Evolutionary conservation across 2,329 filamentous ascomycete genomes (phyloP), one percentile per base, ranked within the genome.

Genomic region (Sporothrix protearum): DNA sequence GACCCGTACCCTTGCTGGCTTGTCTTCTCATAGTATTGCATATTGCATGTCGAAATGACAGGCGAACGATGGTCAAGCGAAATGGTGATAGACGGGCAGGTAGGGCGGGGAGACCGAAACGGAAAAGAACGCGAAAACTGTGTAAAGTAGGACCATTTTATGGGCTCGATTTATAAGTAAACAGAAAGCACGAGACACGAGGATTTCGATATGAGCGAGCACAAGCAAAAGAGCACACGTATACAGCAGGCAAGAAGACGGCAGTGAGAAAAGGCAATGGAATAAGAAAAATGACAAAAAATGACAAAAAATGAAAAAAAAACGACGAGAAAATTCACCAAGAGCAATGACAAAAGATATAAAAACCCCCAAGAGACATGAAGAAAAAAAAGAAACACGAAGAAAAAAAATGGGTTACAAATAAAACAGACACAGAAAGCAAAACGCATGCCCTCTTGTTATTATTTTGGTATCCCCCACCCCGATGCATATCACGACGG

Each of bases 391-490:
- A 64, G 2, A 64, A 55, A 51, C 4, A 22, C 30, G 30, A 25
- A 6, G 42, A 51, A 12, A 68, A 30, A 42, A 68, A 64, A 72
- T 59, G 67, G 59, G 45, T 67, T 68, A 73, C 63, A 73, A 51
- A 67, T 61, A 72, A 47, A 57, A 68, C n/a, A 25, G 25, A 69
- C 22, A 67, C 30, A 47, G 39, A 63, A 66, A 61, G 67, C 47
- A 57, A n/a, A 70, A 25, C 63, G 45, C 70, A 28, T 66, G 70
- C 36, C 72, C 45, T 67, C 28, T 19, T 49, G 8, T 49, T 30
- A 19, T 59, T 33, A 25, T 16, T 70, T 63, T 63, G 51, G 45
- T 12, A 47, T 61, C 51, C 57, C 42, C 68, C n/a, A 63, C 30
- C 59, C 39, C 8, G n/a, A 42, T 36, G 22, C n/a, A 64, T 64